Base-by-base conservation (phyloP, 257 asterid genomes). In the Catharanthus roseus region DNA sequence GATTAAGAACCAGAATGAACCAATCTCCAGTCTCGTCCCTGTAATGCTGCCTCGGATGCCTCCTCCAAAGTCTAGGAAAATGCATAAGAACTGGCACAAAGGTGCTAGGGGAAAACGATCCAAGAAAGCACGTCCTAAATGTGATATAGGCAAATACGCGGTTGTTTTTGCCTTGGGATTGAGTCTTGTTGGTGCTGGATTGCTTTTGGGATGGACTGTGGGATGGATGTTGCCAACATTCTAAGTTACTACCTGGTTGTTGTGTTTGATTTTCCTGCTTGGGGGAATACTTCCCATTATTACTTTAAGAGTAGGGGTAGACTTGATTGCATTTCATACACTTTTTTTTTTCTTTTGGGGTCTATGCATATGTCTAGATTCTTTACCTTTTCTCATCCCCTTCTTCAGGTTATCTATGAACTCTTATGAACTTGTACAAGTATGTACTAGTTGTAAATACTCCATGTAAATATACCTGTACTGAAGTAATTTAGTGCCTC, bases 161-260 rank as follows among this genome's bases (percentile, higher is more conserved):
- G 83, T 85, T 45, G 81, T 76, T 72, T 83, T 93, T 60, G 95
- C 96, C 47, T 62, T 91, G 44, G 97, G 96, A 36, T 76, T 93
- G 84, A 89, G 97, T 71, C 80, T 93, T 45, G 90, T 86, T 65
- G 87, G 99, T 21, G 97, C 97, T 15, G 97, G 99, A 33, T 82
- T 93, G 60, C 78, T 93, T 65, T 85, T 93, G 36, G 99, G 97
- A 39, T 90, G 96, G 92, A 84, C 90, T 4, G 75, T 84, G 0
- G 96, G 90, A 31, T 85, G 92, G 88, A 77, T 89, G 87, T 68
- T 86, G 15, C 95, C 91, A 3, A 79, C 86, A 44, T 85, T 87
- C 82, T 87, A 80, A 90, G 78, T 28, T 33, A 2, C 45, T 68
- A 63, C 56, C 67, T 72, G 60, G 51, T 64, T 38, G 3, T 63